Evolutionary conservation across 768 basidiomycete genomes (phyloP).

Genomic region (Lactarius vividus): DNA sequence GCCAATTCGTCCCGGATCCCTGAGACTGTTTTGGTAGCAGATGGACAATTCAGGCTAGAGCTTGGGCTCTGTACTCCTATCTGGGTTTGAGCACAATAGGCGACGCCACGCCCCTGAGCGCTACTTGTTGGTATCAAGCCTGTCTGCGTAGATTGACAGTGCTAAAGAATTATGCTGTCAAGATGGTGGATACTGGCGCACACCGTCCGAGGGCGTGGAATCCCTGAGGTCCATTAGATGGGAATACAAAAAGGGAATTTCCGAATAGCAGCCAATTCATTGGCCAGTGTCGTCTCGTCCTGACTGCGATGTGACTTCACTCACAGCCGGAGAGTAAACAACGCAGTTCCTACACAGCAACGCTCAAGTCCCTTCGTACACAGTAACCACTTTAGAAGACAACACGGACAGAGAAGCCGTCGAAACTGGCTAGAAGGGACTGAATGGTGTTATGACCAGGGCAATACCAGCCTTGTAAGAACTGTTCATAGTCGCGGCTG

Average conservation of each 20-base stretch:
- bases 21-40: too few species aligned
- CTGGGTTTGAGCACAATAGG: too few species aligned
- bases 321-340: constrained; percentile 55
- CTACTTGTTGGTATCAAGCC: too few species aligned
- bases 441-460: too few species aligned
- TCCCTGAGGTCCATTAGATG: constrained; percentile 89
- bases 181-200: constrained; percentile 29
- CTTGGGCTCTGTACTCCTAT: too few species aligned
- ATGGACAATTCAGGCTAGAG: too few species aligned
- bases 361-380: constrained; percentile 24
- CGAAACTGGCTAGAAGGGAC: too few species aligned
- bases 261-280: constrained; percentile 80
- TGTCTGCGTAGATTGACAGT: constrained; percentile 64
- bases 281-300: constrained; percentile 77
- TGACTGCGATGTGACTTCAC: constrained; percentile 89
- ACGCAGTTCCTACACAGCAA: background rate
- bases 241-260: constrained; percentile 79
- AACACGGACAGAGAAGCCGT: background rate
- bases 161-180: constrained; percentile 38
- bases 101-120: too few species aligned
- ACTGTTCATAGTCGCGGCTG: too few species aligned
- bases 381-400: background rate
- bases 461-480: too few species aligned
- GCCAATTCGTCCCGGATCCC: too few species aligned
- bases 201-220: constrained; percentile 91